Evolutionary conservation across 805 yeast genomes (phyloP).

Genomic region (Yarrowia keelungensis): DNA sequence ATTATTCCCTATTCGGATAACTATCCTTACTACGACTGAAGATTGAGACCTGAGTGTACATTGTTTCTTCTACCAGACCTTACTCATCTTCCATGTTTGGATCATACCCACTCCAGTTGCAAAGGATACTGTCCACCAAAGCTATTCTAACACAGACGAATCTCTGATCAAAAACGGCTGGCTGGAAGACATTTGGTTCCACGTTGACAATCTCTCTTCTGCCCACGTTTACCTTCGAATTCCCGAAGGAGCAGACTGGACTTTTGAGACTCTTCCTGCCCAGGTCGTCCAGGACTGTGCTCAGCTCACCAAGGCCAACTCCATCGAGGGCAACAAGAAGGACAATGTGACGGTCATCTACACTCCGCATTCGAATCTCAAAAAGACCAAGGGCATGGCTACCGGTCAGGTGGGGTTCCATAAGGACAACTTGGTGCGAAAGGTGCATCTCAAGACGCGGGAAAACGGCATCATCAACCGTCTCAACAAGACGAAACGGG

Average conservation of each 20-base stretch:
- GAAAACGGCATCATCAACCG: conserved; percentile 67
- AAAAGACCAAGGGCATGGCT: conserved; percentile 73
- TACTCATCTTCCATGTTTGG: too few relatives aligned
- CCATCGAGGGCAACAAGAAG: conserved; percentile 75
- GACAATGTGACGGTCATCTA: conserved; percentile 70
- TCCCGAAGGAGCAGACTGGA: conserved; percentile 54
- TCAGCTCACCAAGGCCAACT: conserved; percentile 77
- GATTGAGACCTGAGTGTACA: too few relatives aligned
- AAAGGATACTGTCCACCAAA: background rate
- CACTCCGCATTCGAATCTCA: conserved; percentile 76
- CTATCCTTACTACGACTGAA: too few relatives aligned
- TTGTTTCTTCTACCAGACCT: too few relatives aligned
- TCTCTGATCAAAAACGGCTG: conserved; percentile 48
- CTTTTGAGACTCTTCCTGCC: conserved; percentile 59
- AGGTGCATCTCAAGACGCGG: conserved; percentile 60
- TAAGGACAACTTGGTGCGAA: conserved; percentile 61
- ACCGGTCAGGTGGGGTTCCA: conserved; percentile 80
- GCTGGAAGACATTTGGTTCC: conserved; percentile 55
- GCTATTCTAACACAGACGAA: conserved; percentile 51
- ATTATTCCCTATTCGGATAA: too few relatives aligned
- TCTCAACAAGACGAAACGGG: conserved; percentile 68
- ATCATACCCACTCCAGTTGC: background rate
- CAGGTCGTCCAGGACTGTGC: conserved; percentile 64
- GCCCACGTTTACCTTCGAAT: conserved; percentile 78
- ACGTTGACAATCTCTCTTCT: conserved; percentile 75